Conservation (phyloP, 306 rosid genomes). For the Crataegus laevigata region DNA sequence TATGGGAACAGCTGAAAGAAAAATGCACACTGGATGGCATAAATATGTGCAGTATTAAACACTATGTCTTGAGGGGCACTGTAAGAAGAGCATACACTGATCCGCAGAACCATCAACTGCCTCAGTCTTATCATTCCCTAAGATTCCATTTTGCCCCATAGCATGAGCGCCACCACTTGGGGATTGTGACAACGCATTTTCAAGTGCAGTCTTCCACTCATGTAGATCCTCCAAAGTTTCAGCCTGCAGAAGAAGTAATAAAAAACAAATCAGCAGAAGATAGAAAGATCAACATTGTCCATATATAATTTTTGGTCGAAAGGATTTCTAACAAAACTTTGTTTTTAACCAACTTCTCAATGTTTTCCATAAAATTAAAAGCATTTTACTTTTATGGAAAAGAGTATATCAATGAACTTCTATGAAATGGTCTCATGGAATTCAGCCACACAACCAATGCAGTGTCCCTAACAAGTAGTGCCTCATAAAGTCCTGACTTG, state of each 20-base stretch:
- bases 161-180: constrained; percentile 52
- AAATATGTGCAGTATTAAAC: constrained; percentile 26
- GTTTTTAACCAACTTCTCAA: not conserved
- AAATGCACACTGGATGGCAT: not conserved
- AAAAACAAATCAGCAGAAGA: constrained; percentile 19
- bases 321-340: not conserved
- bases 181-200: constrained; percentile 79
- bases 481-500: not conserved
- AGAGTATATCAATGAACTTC: not conserved
- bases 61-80: constrained; percentile 28
- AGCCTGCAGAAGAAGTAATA: constrained; percentile 52
- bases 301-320: not conserved
- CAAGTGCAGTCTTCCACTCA: constrained; percentile 95
- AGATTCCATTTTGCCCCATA: constrained; percentile 65
- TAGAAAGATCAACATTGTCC: not conserved
- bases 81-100: constrained; percentile 53
- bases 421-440: not conserved
- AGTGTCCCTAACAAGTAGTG: not conserved
- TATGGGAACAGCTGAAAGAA: not conserved
- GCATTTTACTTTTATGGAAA: no score
- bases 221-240: constrained; percentile 81
- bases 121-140: constrained; percentile 56
- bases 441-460: no score
- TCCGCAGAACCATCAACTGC: constrained; percentile 57
- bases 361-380: not conserved